phyloP scores from a whole-genome alignment of 371 early-diverging fungal genomes.

The Funneliformis caledonium region DNA sequence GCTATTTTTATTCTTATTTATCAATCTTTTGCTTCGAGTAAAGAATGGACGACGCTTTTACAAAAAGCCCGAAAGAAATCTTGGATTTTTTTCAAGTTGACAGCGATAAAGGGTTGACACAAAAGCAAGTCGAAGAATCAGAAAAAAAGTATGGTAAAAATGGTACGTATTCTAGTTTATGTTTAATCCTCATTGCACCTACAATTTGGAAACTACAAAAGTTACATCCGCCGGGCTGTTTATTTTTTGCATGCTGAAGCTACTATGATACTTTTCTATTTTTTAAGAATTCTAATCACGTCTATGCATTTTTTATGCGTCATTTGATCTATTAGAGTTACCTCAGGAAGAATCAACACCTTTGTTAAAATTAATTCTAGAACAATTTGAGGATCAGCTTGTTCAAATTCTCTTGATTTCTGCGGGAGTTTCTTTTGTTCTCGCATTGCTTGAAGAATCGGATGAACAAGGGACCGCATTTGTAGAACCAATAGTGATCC shows the following conservation, averaged over 20 bases:
- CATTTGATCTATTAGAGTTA: slow-evolving; percentile 58
- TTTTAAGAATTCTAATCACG: not conserved
- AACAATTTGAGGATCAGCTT: slow-evolving; percentile 97
- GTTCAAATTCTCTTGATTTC: slow-evolving; percentile 93
- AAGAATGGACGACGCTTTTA: slow-evolving; percentile 70
- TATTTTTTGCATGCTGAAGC: not conserved
- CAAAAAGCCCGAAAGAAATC: slow-evolving; percentile 69
- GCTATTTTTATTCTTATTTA: not conserved
- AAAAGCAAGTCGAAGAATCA: slow-evolving; percentile 59
- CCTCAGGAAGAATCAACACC: slow-evolving; percentile 89
- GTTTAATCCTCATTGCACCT: not conserved
- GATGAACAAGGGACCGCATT: slow-evolving; percentile 76
- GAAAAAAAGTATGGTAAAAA: slow-evolving; percentile 72
- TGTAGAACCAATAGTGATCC: slow-evolving; percentile 96
- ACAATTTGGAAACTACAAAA: not conserved
- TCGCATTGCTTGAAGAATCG: slow-evolving; percentile 88
- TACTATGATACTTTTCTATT: not conserved
- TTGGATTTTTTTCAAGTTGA: slow-evolving; percentile 68
- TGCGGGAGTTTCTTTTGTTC: slow-evolving; percentile 89
- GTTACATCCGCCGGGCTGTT: no score
- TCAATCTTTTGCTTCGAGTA: not conserved
- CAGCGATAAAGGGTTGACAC: slow-evolving; percentile 61
- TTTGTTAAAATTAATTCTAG: slow-evolving; percentile 88
- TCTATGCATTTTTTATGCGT: not conserved
- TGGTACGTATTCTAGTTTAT: slow-evolving; percentile 55